Base-by-base conservation (phyloP, 1,139 yeast genomes). In the Candida gigantensis region DNA sequence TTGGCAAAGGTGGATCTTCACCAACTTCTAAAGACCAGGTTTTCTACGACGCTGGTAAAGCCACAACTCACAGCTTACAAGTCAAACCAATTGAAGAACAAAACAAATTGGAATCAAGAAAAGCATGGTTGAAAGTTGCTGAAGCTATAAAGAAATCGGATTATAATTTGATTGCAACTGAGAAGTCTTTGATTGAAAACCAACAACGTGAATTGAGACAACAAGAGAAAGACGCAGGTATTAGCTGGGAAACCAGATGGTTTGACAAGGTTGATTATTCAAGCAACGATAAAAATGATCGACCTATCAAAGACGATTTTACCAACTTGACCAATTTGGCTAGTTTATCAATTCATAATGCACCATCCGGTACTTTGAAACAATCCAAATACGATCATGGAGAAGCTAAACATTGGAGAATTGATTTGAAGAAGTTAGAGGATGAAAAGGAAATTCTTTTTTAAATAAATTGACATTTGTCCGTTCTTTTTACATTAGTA, bases 101-200 rank as follows among this genome's bases (percentile, higher is more conserved):
- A 64, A 73, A 82, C 57, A 73, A 65, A 17, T 71, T 87, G 49
- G 97, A 90, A 63, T 72, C 86, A 38, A 80, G 96, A 64, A 76
- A 68, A 47, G 96, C 96, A 12, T 90, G 97, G 97, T 50, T 54
- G 28, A 76, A 80, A 50, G 97, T 90, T 24, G 95, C 96, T 1
- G 87, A 74, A n/a, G 97, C 97, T 11, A 84, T 88, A 49, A 77
- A 72, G 43, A 61, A 66, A 30, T 83, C 90, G 29, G 84, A 89
- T 58, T 86, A 75, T 58, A 88, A 86, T 49, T 60, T 74, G 46
- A 87, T 89, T 50, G 81, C 81, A 52, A 65, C 66, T 45, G 89
- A 84, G 53, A 90, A 90, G 69, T 71, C 88, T 11, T 66, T 70
- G 56, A 74, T 90, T 50, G 97, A 90, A 65, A 84, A 84, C 55